Base-by-base conservation (phyloP, 768 basidiomycete genomes). In the Pulveroboletus frians region DNA sequence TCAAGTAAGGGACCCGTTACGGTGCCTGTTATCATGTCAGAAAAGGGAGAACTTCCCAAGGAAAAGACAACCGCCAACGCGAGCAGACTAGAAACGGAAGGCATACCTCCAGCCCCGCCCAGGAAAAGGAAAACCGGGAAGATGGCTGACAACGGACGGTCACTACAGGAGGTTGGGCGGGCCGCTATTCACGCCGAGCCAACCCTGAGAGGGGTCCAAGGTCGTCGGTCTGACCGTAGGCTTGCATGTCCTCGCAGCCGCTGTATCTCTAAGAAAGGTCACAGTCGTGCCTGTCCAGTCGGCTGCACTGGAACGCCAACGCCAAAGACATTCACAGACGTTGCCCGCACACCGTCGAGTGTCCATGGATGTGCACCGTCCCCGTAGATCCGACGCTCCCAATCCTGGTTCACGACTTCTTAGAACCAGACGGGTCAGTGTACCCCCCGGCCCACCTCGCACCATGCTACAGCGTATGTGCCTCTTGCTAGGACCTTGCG, bases 401-500 rank as follows among this genome's bases (percentile, higher is more conserved):
- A 54, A 54, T 47, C 36, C 56, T 30, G 43, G 55, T 42, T 57
- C 62, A 18, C 64, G 55, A 40, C 55, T 65, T 38, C 56, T 58
- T 41, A 55, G 61, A 55, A 52, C 57, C 30, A 62, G 56, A 43
- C 62, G 58, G 45, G 51, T 53, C 13, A 65, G 57, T 35, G 51
- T 61, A 39, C 61, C 60, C 43, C 45, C 53, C 9, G 61, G 61
- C 17, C 70, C 71, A 15, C 71, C 71, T 38, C 70, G 77, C 46
- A 77, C 76, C 15, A 80, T 88, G 76, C 63, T 89, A 35, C 78
- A 89, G 61, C 83, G 87, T 89, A 69, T 53, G 82, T 59, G 17
- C 34, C 42, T 40, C 50, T 47, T 21, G 15, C 27, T 6, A 30
- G 43, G 48, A 23, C 21, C 34, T 29, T 9, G 45, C 9, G 5